Percentiles rank a stretch among this genome's conserved stretches.
Conservation (phyloP, 176 grass and related monocot genomes). For the Canna indica region DNA sequence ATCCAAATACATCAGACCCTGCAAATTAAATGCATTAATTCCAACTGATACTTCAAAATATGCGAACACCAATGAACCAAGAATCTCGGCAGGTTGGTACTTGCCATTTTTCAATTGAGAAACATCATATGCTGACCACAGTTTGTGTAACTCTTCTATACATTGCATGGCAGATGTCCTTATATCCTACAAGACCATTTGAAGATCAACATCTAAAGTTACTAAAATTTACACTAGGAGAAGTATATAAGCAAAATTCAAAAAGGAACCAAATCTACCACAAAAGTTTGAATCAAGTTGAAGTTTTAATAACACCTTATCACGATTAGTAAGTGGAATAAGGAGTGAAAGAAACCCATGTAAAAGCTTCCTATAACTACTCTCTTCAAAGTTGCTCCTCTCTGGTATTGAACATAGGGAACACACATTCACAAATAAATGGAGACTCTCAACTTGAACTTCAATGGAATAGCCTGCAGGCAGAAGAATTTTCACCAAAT, state of each 20-base stretch:
- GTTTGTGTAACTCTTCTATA: constrained; percentile 46
- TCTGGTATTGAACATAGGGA: constrained; percentile 50
- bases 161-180: constrained; percentile 59
- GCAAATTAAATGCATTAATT: constrained; percentile 16
- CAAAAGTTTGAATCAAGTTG: not conserved
- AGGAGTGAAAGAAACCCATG: constrained; percentile 65
- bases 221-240: constrained; percentile 18
- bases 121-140: constrained; percentile 49
- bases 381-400: constrained; percentile 53
- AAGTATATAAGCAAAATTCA: constrained; percentile 9
- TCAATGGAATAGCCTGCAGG: constrained; percentile 39
- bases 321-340: constrained; percentile 59
- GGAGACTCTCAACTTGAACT: constrained; percentile 64
- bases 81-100: not conserved
- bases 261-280: not conserved
- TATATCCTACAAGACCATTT: constrained; percentile 49
- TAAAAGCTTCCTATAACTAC: constrained; percentile 49
- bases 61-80: not conserved
- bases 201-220: not conserved
- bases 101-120: constrained; percentile 56
- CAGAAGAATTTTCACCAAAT: constrained; percentile 17
- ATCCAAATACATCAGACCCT: constrained; percentile 52
- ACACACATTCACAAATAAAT: constrained; percentile 44
- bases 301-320: constrained; percentile 37
- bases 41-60: constrained; percentile 17